Percentiles rank a stretch among this genome's conserved stretches.
phyloP scores from a whole-genome alignment of 1,284 basidiomycete species.

The Grifola frondosa region DNA sequence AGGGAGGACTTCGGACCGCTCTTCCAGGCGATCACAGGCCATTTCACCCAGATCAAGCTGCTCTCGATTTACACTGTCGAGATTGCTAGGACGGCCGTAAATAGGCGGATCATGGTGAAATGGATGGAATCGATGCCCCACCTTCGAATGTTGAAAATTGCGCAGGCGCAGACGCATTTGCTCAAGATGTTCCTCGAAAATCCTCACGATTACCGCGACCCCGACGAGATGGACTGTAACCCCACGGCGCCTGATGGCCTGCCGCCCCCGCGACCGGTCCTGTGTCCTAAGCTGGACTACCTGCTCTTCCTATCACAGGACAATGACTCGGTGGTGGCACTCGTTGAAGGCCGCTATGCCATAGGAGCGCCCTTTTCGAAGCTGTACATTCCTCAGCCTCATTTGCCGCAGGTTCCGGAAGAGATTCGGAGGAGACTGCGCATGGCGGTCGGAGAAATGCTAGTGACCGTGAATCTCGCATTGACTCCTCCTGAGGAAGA shows the following conservation, averaged over 20 bases:
- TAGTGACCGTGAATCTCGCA: too few species aligned
- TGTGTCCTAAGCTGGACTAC: slow-evolving; percentile 42
- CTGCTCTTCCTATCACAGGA: slow-evolving; percentile 41
- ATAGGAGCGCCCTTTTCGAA: slow-evolving; percentile 34
- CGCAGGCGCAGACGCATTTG: slow-evolving; percentile 38
- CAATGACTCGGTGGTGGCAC: slow-evolving; percentile 22
- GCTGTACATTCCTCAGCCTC: slow-evolving; percentile 33
- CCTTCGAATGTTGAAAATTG: slow-evolving; percentile 49
- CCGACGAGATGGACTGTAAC: slow-evolving; percentile 9
- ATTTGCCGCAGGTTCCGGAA: slow-evolving; percentile 16
- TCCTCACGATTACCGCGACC: slow-evolving; percentile 15
- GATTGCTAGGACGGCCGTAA: slow-evolving; percentile 23
- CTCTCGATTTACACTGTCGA: slow-evolving; percentile 49
- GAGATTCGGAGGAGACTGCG: slow-evolving; percentile 17
- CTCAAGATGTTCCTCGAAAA: slow-evolving; percentile 46
- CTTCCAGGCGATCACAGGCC: slow-evolving; percentile 42
- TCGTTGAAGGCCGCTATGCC: slow-evolving; percentile 29
- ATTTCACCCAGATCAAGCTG: slow-evolving; percentile 47
- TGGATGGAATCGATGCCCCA: slow-evolving; percentile 56
- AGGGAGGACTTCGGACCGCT: slow-evolving; percentile 50
- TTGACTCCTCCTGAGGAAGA: too few species aligned
- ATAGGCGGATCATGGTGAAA: slow-evolving; percentile 36
- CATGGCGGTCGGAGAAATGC: too few species aligned
- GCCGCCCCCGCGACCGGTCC: slow-evolving; percentile 17
- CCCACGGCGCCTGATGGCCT: slow-evolving; percentile 10